Conservation (phyloP, 768 basidiomycete genomes). For the Lentinula aciculospora region DNA sequence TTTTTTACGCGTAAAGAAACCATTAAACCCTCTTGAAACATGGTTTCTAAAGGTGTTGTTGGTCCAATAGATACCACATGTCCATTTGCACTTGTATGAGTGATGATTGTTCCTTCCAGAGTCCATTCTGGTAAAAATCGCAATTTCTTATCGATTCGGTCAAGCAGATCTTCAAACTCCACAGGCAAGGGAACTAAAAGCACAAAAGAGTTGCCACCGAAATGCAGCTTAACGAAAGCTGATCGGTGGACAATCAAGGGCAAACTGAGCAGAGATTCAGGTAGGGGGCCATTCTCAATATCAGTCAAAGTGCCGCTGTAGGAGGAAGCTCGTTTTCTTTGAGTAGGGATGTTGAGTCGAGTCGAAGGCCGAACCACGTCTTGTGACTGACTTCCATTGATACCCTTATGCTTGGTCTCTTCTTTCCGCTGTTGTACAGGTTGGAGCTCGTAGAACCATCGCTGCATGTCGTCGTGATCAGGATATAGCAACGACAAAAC, state of each 20-base stretch:
- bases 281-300: not conserved
- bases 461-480: not conserved
- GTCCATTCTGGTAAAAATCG: not conserved
- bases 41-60: not conserved
- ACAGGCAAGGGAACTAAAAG: not conserved
- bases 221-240: slow-evolving; percentile 5
- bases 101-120: not conserved
- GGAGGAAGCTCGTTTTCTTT: not conserved
- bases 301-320: not conserved
- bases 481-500: not conserved
- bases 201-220: not conserved
- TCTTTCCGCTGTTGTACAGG: not conserved
- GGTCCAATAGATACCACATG: not conserved
- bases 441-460: not conserved
- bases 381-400: not conserved
- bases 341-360: too few species aligned
- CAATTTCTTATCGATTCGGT: slow-evolving; percentile 6
- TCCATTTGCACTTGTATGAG: not conserved
- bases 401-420: not conserved
- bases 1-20: not conserved
- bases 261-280: not conserved
- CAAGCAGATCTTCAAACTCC: slow-evolving; percentile 2
- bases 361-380: not conserved
- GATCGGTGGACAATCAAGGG: not conserved
- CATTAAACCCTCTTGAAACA: not conserved